A percentile compares a stretch with the other conserved stretches of the same genome.
phyloP scores from a whole-genome alignment of 345 rosid species.

The Eutrema yunnanense region DNA sequence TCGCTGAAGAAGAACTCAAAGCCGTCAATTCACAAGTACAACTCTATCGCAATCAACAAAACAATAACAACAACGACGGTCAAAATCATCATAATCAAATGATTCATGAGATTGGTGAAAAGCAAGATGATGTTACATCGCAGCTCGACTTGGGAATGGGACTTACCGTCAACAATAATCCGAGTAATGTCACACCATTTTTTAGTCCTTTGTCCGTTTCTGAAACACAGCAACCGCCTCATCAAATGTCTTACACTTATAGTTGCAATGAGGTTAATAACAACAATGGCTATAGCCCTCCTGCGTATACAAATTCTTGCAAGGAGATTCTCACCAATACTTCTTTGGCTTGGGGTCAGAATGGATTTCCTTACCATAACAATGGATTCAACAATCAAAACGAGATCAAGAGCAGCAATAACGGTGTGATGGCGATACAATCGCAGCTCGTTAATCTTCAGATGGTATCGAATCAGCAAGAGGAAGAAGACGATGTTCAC shows the following conservation, averaged over 20 bases:
- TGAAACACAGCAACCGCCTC: slow-evolving; percentile 30
- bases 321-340: too few species aligned
- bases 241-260: slow-evolving; percentile 42
- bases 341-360: too few species aligned
- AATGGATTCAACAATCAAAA: slow-evolving; percentile 40
- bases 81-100: neutral
- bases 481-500: slow-evolving; percentile 29
- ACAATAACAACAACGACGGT: slow-evolving; percentile 13
- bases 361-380: slow-evolving; percentile 21
- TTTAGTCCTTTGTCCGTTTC: slow-evolving; percentile 11
- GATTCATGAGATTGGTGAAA: slow-evolving; percentile 22
- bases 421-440: slow-evolving; percentile 37
- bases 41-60: slow-evolving; percentile 43
- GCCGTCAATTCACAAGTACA: slow-evolving; percentile 54
- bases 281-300: slow-evolving; percentile 27
- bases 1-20: slow-evolving; percentile 57
- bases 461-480: slow-evolving; percentile 31
- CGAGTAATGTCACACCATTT: neutral
- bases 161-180: slow-evolving; percentile 36
- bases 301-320: too few species aligned
- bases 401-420: slow-evolving; percentile 12
- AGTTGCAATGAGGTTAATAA: slow-evolving; percentile 25
- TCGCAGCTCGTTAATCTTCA: slow-evolving; percentile 44
- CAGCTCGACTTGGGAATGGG: slow-evolving; percentile 81
- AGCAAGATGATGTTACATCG: slow-evolving; percentile 44